phyloP scores from a whole-genome alignment of 1,284 basidiomycete genomes.

The Trichosporon sp. region DNA sequence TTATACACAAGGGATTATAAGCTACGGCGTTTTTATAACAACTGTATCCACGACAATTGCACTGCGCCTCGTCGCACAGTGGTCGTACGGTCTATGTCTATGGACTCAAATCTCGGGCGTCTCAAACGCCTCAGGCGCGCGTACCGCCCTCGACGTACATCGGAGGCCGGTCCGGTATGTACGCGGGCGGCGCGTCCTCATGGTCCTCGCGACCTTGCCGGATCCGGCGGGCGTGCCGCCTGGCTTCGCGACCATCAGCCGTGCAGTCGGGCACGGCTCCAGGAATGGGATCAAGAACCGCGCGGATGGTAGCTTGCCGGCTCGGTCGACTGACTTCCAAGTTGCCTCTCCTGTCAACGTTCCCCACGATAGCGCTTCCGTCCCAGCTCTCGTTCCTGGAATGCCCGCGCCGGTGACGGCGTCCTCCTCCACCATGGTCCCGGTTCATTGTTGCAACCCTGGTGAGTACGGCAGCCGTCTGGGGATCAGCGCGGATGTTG shows the following conservation, averaged over 20 bases:
- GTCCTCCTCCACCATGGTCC: not conserved
- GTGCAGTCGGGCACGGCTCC: constrained; percentile 14
- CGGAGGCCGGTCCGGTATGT: constrained; percentile 15
- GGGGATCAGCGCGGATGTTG: constrained; percentile 4
- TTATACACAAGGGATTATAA: constrained; percentile 19
- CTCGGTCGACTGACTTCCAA: constrained; percentile 11
- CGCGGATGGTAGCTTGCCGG: constrained; percentile 12
- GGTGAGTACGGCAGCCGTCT: not conserved
- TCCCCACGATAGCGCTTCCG: not conserved
- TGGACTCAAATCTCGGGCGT: not conserved
- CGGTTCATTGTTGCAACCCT: not conserved
- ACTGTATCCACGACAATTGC: not conserved
- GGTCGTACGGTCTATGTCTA: not conserved
- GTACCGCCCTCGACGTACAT: constrained; percentile 13
- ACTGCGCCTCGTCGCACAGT: not conserved
- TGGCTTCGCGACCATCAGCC: constrained; percentile 2
- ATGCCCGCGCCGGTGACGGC: not conserved
- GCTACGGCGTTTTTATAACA: not conserved
- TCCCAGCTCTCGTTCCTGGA: constrained; percentile 13
- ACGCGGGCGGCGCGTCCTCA: constrained; percentile 13
- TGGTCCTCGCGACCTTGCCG: constrained; percentile 13
- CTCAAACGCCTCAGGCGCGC: not conserved
- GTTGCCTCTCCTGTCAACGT: not conserved
- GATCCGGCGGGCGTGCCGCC: constrained; percentile 2
- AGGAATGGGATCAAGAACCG: constrained; percentile 8